Percentiles rank a stretch among this genome's conserved stretches.
phyloP scores from a whole-genome alignment of 768 basidiomycete species.

The Agaricus sinodeliciosus region DNA sequence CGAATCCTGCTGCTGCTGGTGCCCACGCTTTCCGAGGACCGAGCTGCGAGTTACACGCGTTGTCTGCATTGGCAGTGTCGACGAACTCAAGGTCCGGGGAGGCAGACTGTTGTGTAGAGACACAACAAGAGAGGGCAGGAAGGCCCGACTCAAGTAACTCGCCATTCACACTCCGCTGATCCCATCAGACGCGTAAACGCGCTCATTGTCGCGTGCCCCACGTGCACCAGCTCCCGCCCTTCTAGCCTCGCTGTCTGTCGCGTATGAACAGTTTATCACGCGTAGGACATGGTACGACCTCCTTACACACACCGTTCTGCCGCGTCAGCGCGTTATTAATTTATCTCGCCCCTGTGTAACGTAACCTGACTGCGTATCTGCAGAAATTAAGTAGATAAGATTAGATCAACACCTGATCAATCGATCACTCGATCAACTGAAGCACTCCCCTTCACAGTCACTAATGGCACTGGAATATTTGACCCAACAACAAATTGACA shows the following conservation, averaged over 20 bases:
- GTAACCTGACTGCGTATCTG: too few species aligned
- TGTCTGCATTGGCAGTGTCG: slow-evolving; percentile 30
- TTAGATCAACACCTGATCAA: background rate
- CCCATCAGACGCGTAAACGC: slow-evolving; percentile 12
- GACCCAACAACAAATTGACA: slow-evolving; percentile 48
- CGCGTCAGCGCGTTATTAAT: too few species aligned
- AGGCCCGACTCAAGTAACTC: slow-evolving; percentile 8
- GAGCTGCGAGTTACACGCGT: slow-evolving; percentile 37
- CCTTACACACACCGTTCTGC: too few species aligned
- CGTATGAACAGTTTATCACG: too few species aligned
- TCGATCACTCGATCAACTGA: background rate
- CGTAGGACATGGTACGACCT: too few species aligned
- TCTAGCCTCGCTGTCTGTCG: too few species aligned
- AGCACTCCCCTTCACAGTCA: background rate
- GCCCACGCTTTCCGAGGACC: slow-evolving; percentile 46
- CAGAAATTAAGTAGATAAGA: background rate
- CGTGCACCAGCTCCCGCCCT: slow-evolving; percentile 1
- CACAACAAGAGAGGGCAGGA: slow-evolving; percentile 10
- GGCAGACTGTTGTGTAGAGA: background rate
- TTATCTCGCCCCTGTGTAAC: too few species aligned
- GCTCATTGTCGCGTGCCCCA: background rate
- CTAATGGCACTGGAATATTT: slow-evolving; percentile 34
- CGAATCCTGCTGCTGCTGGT: slow-evolving; percentile 28
- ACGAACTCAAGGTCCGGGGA: slow-evolving; percentile 6
- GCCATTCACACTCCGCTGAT: slow-evolving; percentile 8